Conservation (phyloP, 305 asterid species). For the Fraxinus xanthoxyloides region DNA sequence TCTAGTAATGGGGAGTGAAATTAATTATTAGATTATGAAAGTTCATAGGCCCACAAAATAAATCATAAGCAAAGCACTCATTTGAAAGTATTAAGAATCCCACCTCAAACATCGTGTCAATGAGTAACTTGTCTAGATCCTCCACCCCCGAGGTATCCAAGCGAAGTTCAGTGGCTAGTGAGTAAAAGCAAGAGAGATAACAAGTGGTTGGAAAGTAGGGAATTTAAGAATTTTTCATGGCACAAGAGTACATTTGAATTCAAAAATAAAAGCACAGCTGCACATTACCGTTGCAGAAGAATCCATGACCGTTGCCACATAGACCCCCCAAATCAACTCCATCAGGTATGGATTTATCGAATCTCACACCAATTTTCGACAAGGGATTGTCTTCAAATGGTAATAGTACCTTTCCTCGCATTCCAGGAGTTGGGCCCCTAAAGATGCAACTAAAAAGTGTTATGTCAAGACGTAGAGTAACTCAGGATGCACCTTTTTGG, state of each 20-base stretch:
- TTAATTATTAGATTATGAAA: slow-evolving; percentile 19
- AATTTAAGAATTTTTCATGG: slow-evolving; percentile 8
- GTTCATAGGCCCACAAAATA: neutral
- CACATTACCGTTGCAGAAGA: slow-evolving; percentile 81
- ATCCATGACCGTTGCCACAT: slow-evolving; percentile 73
- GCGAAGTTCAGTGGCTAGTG: slow-evolving; percentile 60
- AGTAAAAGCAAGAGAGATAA: slow-evolving; percentile 16
- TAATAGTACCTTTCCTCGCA: slow-evolving; percentile 72
- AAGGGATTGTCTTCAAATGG: slow-evolving; percentile 72
- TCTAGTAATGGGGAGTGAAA: slow-evolving; percentile 40
- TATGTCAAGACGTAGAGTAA: slow-evolving; percentile 16
- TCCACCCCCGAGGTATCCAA: slow-evolving; percentile 64
- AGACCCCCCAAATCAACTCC: slow-evolving; percentile 87
- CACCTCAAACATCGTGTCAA: slow-evolving; percentile 81
- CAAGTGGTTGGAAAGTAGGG: slow-evolving; percentile 16
- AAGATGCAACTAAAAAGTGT: slow-evolving; percentile 34
- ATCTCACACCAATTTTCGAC: slow-evolving; percentile 79
- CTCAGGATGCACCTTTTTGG: slow-evolving; percentile 6
- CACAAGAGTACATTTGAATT: slow-evolving; percentile 4
- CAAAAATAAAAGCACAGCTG: slow-evolving; percentile 17
- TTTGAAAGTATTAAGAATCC: slow-evolving; percentile 15
- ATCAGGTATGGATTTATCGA: slow-evolving; percentile 69
- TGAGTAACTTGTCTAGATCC: slow-evolving; percentile 66
- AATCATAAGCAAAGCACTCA: slow-evolving; percentile 17
- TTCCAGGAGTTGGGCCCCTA: slow-evolving; percentile 81